A percentile compares a stretch with the other conserved stretches of the same genome.
Conservation (phyloP, 352 stramenopile genomes). For the Pythium pectinolyticum region DNA sequence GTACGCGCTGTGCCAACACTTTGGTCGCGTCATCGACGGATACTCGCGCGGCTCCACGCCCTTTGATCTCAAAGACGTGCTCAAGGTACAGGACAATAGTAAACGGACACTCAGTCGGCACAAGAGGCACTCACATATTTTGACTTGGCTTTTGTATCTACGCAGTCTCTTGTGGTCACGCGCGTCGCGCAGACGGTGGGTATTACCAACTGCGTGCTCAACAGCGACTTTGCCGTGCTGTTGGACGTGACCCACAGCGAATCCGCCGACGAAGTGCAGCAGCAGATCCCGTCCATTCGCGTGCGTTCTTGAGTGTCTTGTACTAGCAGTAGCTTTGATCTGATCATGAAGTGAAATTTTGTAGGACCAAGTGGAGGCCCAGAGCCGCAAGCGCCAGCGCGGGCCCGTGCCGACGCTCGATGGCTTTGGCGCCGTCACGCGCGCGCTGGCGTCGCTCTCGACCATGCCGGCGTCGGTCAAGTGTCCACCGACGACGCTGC, state of each 20-base stretch:
- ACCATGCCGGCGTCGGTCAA: constrained; percentile 51
- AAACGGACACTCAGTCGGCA: too few species aligned
- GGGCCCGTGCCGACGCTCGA: constrained; percentile 64
- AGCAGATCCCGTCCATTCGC: constrained; percentile 76
- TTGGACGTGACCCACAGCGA: constrained; percentile 70
- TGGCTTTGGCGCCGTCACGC: constrained; percentile 76
- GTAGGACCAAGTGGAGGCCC: constrained; percentile 57
- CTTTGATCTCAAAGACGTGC: constrained; percentile 75
- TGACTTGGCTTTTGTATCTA: neutral
- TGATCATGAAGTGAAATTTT: neutral
- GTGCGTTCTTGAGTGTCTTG: constrained; percentile 24
- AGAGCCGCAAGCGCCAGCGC: constrained; percentile 62
- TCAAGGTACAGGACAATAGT: constrained; percentile 81
- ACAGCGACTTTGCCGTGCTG: constrained; percentile 66
- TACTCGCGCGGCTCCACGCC: constrained; percentile 38
- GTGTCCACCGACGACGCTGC: constrained; percentile 49
- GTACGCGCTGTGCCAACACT: constrained; percentile 66
- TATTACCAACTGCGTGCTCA: constrained; percentile 49
- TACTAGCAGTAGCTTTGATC: neutral
- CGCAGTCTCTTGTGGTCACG: constrained; percentile 42
- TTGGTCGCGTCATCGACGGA: constrained; percentile 36
- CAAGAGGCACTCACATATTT: too few species aligned
- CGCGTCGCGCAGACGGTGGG: constrained; percentile 48
- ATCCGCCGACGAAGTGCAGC: constrained; percentile 68
- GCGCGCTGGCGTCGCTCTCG: constrained; percentile 50